These are phyloP conservation scores for Neopestalotiopsis rosae DNA, from an alignment of 2,329 filamentous ascomycete species.

Conservation along the genomic window DNA sequence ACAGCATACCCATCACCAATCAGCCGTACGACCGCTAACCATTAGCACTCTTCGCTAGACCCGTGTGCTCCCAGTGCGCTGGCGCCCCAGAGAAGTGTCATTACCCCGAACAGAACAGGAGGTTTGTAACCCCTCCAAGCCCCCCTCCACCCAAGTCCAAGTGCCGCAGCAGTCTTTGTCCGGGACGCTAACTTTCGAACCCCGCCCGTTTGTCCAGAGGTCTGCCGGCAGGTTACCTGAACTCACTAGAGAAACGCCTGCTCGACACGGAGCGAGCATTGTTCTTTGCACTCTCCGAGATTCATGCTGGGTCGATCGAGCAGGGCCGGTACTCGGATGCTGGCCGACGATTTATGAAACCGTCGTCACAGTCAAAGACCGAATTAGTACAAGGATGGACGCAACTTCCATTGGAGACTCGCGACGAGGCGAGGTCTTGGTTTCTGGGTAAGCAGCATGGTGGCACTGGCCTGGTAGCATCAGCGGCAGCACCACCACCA, in stretches of 20 bases:
- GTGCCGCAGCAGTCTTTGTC: slow-evolving; percentile 33
- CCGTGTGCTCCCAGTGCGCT: slow-evolving; percentile 17
- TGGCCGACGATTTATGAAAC: not conserved
- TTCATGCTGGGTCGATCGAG: slow-evolving; percentile 23
- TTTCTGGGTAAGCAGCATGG: slow-evolving; percentile 13
- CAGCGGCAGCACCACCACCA: not conserved
- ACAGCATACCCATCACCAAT: not conserved
- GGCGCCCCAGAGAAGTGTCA: slow-evolving; percentile 33
- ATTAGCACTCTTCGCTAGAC: slow-evolving; percentile 5
- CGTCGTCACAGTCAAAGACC: slow-evolving; percentile 6
- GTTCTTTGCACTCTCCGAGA: slow-evolving; percentile 25
- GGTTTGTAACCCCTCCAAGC: slow-evolving; percentile 35
- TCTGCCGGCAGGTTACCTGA: slow-evolving; percentile 26
- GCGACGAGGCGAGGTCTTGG: slow-evolving; percentile 2
- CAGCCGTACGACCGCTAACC: not conserved
- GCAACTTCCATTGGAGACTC: not conserved
- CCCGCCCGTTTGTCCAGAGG: slow-evolving; percentile 18
- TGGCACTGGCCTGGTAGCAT: not conserved
- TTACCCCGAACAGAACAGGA: slow-evolving; percentile 35
- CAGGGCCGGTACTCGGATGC: slow-evolving; percentile 39
- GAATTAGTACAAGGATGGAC: slow-evolving; percentile 16
- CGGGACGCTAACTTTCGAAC: slow-evolving; percentile 27
- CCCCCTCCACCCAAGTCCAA: too few relatives aligned
- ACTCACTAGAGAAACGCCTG: slow-evolving; percentile 24
- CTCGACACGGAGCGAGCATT: slow-evolving; percentile 25